Conservation (phyloP, 495 filamentous ascomycete species). For the Darksidea phi region DNA sequence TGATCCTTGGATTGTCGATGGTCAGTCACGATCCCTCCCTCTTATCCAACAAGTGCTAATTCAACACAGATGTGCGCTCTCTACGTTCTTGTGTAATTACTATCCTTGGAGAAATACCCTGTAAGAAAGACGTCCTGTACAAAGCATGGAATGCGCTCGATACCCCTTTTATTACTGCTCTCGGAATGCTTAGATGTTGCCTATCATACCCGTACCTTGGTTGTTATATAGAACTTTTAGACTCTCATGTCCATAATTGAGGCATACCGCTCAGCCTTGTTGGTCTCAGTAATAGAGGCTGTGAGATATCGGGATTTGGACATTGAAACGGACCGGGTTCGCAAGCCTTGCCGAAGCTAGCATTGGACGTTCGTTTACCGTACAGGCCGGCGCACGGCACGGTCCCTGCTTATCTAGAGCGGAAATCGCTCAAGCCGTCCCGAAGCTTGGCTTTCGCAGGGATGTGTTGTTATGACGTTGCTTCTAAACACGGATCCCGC, state of each 20-base stretch:
- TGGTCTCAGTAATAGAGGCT: no score
- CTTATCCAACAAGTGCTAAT: slow-evolving; percentile 7
- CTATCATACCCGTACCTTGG: no score
- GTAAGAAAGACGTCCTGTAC: background rate
- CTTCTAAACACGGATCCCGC: background rate
- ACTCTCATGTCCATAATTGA: no score
- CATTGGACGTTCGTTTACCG: no score
- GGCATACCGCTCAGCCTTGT: no score
- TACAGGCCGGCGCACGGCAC: no score
- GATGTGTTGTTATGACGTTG: background rate
- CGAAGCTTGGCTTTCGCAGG: background rate
- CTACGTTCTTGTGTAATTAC: slow-evolving; percentile 32
- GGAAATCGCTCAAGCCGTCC: no score
- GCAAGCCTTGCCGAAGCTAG: no score
- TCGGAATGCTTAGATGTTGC: background rate
- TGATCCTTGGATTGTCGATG: slow-evolving; percentile 87
- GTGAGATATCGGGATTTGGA: no score
- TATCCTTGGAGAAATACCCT: background rate
- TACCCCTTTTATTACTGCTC: background rate
- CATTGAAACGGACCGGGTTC: no score
- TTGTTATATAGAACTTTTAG: background rate
- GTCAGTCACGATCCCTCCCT: slow-evolving; percentile 50
- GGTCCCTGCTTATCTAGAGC: no score
- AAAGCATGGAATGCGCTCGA: background rate
- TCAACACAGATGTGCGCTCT: slow-evolving; percentile 36